These are phyloP conservation scores for Limnomonas spitsbergensis DNA, from an alignment of 139 green algal species.

Conservation along the genomic window DNA sequence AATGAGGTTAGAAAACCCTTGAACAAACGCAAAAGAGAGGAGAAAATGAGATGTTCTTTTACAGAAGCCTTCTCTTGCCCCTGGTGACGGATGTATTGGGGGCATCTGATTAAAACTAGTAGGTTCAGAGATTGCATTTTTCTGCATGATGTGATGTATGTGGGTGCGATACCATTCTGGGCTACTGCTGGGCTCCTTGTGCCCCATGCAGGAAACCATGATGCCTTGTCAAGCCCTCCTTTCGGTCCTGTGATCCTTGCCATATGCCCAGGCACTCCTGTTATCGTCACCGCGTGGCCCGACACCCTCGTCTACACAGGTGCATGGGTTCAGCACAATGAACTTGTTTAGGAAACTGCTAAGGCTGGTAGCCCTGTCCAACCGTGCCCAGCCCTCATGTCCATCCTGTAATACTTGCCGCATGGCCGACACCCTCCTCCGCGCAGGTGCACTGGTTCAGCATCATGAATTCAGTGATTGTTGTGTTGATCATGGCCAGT, in stretches of 20 bases:
- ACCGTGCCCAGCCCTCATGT: background rate
- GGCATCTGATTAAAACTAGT: too few species aligned
- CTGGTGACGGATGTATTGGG: too few species aligned
- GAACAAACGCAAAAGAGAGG: background rate
- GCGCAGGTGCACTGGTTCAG: slow-evolving; percentile 89
- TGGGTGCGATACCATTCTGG: too few species aligned
- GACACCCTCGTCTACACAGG: background rate
- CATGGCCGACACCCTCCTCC: background rate
- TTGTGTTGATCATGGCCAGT: slow-evolving; percentile 89
- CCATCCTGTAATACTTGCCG: background rate
- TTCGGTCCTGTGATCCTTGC: too few species aligned
- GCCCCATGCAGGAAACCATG: too few species aligned
- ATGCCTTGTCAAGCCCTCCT: too few species aligned
- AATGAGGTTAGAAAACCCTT: background rate
- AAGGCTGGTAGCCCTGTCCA: background rate
- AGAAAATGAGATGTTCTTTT: background rate
- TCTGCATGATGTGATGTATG: too few species aligned
- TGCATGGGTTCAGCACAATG: background rate
- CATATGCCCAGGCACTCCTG: too few species aligned
- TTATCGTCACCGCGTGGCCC: too few species aligned
- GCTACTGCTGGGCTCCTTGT: too few species aligned
- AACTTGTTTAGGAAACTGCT: background rate
- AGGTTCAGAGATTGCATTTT: too few species aligned
- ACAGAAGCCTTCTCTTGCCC: too few species aligned
- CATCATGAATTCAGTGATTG: slow-evolving; percentile 93